Percentiles rank a stretch among this genome's conserved stretches.
phyloP scores from a whole-genome alignment of 305 asterid genomes.

The Fraxinus sp. region DNA sequence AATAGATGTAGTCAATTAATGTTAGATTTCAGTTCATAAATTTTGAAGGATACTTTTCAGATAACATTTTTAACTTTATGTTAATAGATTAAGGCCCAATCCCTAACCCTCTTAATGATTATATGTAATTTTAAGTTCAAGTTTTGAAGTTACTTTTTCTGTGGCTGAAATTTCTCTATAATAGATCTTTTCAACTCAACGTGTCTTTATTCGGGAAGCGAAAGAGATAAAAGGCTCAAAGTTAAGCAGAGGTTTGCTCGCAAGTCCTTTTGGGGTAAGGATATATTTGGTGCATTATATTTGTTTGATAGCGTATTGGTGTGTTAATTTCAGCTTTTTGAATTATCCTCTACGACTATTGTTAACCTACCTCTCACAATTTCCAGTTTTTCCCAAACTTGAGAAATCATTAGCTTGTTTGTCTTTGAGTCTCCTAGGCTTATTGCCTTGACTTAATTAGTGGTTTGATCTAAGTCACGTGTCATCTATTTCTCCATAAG shows the following conservation, averaged over 20 bases:
- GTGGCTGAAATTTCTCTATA: slow-evolving; percentile 57
- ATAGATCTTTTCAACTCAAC: slow-evolving; percentile 63
- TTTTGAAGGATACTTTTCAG: slow-evolving; percentile 9
- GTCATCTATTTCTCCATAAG: not conserved
- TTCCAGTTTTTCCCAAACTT: not conserved
- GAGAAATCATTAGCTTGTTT: not conserved
- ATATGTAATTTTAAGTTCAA: slow-evolving; percentile 27
- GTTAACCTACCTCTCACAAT: not conserved
- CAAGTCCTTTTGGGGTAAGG: slow-evolving; percentile 55
- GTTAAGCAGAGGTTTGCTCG: slow-evolving; percentile 55
- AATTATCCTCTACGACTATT: not conserved
- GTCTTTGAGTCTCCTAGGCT: not conserved
- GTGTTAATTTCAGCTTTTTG: not conserved
- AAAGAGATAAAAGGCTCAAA: slow-evolving; percentile 60
- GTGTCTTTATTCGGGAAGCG: slow-evolving; percentile 64
- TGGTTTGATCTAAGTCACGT: not conserved
- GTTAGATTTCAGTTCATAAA: not conserved
- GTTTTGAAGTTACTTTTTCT: slow-evolving; percentile 46
- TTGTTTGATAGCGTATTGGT: slow-evolving; percentile 9
- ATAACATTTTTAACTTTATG: not conserved
- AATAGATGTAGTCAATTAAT: not conserved
- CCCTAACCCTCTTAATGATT: slow-evolving; percentile 31
- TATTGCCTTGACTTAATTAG: not conserved
- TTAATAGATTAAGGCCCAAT: slow-evolving; percentile 30
- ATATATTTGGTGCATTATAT: slow-evolving; percentile 38